Conservation (phyloP, 371 early-diverging fungal species). For the Mucor irregularis region DNA sequence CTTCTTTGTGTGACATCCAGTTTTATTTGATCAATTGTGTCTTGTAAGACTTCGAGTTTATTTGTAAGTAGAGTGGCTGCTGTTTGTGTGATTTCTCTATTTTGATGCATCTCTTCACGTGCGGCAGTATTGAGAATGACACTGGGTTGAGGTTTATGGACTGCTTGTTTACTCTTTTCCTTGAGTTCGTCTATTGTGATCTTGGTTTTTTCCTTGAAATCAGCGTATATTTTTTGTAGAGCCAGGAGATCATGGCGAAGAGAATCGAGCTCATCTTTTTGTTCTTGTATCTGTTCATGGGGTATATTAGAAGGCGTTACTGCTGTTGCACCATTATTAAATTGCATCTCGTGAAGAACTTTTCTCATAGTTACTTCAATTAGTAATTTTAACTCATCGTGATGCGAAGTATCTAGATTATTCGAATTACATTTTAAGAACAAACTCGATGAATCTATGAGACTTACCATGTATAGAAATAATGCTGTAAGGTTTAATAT, state of each 20-base stretch:
- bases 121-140: slow-evolving; percentile 35
- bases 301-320: slow-evolving; percentile 5
- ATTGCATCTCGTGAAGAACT: neutral
- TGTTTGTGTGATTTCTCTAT: slow-evolving; percentile 59
- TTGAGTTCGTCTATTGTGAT: neutral
- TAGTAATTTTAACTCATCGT: neutral
- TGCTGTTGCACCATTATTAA: too few relatives aligned
- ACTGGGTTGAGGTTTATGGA: slow-evolving; percentile 22
- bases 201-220: neutral
- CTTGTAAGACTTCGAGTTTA: slow-evolving; percentile 68
- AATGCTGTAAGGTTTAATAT: slow-evolving; percentile 56
- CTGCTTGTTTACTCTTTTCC: slow-evolving; percentile 3
- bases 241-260: slow-evolving; percentile 8
- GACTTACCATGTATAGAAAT: slow-evolving; percentile 51
- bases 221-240: neutral
- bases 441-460: too few relatives aligned
- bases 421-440: neutral
- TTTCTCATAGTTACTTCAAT: slow-evolving; percentile 7
- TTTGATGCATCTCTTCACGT: slow-evolving; percentile 55
- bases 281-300: slow-evolving; percentile 7
- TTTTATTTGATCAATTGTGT: slow-evolving; percentile 74
- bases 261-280: slow-evolving; percentile 6
- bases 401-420: neutral
- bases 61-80: slow-evolving; percentile 55
- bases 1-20: slow-evolving; percentile 74